Evolutionary conservation across 163 green algal genomes (phyloP).

Genomic region (Chloromonas sp.): DNA sequence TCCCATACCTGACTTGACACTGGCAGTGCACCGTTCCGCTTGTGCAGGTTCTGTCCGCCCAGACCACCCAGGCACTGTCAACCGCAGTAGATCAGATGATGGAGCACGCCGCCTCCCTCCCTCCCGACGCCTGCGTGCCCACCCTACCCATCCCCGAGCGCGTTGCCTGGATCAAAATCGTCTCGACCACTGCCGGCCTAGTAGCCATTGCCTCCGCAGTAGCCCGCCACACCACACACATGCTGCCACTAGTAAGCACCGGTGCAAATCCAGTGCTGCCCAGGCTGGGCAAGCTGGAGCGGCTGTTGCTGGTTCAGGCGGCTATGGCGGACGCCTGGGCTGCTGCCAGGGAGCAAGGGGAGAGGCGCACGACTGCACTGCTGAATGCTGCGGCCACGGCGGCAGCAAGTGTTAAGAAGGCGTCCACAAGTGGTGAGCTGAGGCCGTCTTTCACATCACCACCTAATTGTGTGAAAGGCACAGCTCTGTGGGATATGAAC

Average conservation of each 20-base stretch:
- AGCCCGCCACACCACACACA: conserved; percentile 50
- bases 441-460: too few relatives aligned
- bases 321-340: conserved; percentile 52
- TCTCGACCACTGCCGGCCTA: conserved; percentile 56
- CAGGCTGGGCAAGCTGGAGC: conserved; percentile 50
- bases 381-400: background rate
- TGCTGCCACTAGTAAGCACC: conserved; percentile 41
- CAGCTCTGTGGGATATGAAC: too few relatives aligned
- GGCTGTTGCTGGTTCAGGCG: conserved; percentile 55
- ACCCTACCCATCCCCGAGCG: conserved; percentile 43
- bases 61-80: conserved; percentile 31
- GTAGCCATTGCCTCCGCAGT: conserved; percentile 59
- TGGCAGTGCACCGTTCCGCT: background rate
- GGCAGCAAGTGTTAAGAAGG: background rate
- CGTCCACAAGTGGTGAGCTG: too few relatives aligned
- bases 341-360: conserved; percentile 19
- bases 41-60: conserved; percentile 19
- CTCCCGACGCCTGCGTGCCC: conserved; percentile 36
- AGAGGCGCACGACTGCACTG: conserved; percentile 16
- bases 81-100: conserved; percentile 33
- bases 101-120: conserved; percentile 28
- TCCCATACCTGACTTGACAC: too few relatives aligned
- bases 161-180: conserved; percentile 47
- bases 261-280: conserved; percentile 28
- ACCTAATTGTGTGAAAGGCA: too few relatives aligned